Percentiles rank a stretch among this genome's conserved stretches.
Evolutionary conservation across 352 stramenopile species (phyloP).

Genomic region (Phytophthora cajani): DNA sequence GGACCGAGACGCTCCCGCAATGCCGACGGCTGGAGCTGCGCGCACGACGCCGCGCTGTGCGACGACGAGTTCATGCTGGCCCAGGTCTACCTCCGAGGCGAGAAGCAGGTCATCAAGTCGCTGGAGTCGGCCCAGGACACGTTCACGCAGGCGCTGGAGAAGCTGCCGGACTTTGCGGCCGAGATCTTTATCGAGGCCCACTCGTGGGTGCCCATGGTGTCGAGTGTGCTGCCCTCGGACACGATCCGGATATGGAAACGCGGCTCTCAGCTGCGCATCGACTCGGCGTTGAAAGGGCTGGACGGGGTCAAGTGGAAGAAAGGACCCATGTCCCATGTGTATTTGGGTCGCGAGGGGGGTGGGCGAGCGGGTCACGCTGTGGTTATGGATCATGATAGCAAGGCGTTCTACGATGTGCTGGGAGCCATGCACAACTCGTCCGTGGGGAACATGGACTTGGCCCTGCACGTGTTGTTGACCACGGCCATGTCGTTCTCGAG

Average conservation of each 20-base stretch:
- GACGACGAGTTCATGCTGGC: constrained; percentile 82
- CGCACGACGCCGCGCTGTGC: constrained; percentile 75
- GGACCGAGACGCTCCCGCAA: constrained; percentile 49
- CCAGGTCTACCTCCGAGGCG: constrained; percentile 64
- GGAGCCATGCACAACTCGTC: constrained; percentile 58
- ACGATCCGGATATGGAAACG: constrained; percentile 78
- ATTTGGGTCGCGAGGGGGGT: constrained; percentile 43
- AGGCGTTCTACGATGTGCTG: constrained; percentile 74
- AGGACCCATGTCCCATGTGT: constrained; percentile 76
- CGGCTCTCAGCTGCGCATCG: constrained; percentile 68
- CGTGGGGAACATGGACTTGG: constrained; percentile 73
- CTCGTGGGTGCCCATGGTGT: constrained; percentile 85
- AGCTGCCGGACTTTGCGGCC: constrained; percentile 78
- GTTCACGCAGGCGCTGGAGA: constrained; percentile 68
- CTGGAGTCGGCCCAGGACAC: constrained; percentile 57
- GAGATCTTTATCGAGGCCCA: constrained; percentile 83
- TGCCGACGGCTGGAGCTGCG: constrained; percentile 71
- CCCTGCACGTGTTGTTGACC: constrained; percentile 76
- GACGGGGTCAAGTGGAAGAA: constrained; percentile 82
- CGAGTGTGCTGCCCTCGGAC: constrained; percentile 78
- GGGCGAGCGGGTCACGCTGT: constrained; percentile 51
- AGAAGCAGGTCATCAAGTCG: constrained; percentile 65
- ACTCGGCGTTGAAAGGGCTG: constrained; percentile 78
- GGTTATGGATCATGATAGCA: constrained; percentile 67
- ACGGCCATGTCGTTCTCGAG: constrained; percentile 68